phyloP scores from a whole-genome alignment of 306 rosid species.

The Quercus rubra region DNA sequence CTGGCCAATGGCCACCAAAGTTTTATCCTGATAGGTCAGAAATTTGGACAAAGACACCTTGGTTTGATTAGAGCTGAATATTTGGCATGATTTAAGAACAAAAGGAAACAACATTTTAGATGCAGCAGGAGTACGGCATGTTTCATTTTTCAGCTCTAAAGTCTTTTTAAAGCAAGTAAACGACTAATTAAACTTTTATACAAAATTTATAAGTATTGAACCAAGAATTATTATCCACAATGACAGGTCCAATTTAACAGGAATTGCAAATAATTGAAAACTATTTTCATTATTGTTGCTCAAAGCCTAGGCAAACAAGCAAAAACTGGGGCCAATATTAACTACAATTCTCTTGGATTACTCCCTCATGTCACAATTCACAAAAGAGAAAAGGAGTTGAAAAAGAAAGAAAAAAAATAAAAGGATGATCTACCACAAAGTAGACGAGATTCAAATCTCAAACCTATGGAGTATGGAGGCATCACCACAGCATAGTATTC shows the following conservation, averaged over 20 bases:
- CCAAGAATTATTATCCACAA: background rate
- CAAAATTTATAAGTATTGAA: background rate
- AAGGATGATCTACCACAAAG: slow-evolving; percentile 23
- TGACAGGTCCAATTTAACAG: background rate
- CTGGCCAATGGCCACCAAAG: too few species aligned
- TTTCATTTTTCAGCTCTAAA: background rate
- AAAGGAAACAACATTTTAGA: background rate
- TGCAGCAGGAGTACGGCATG: background rate
- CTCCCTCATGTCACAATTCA: background rate
- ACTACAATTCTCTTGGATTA: background rate
- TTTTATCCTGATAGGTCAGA: too few species aligned
- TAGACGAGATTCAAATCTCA: slow-evolving; percentile 13
- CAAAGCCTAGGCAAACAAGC: background rate
- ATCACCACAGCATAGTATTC: slow-evolving; percentile 26
- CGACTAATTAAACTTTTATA: background rate
- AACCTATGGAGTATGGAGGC: background rate
- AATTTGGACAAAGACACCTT: too few species aligned
- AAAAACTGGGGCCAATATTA: background rate
- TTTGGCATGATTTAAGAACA: background rate
- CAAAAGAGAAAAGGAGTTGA: background rate
- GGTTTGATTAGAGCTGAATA: too few species aligned
- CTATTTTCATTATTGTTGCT: background rate
- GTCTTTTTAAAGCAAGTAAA: background rate
- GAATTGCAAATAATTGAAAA: background rate
- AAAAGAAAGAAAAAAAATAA: background rate